These are phyloP conservation scores for Ophiostoma novo-ulmi DNA, from an alignment of 2,329 filamentous ascomycete genomes.

Conservation along the genomic window DNA sequence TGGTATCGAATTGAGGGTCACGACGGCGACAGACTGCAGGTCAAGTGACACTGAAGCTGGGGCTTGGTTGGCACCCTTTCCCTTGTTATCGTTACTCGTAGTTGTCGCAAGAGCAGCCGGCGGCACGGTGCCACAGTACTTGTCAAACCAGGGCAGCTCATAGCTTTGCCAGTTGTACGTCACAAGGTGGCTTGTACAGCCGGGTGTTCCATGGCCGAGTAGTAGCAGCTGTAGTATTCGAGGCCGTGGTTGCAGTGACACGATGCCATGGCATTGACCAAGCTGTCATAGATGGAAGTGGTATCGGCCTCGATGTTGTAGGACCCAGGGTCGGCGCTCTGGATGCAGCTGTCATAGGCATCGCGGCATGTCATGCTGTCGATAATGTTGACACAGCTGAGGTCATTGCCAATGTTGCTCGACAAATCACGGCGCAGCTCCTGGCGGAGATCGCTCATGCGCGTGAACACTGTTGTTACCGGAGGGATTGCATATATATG, in stretches of 20 bases:
- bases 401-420: background rate
- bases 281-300: background rate
- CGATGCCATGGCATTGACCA: conserved; percentile 13
- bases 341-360: background rate
- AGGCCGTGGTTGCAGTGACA: conserved; percentile 31
- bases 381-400: background rate
- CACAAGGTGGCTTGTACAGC: conserved; percentile 24
- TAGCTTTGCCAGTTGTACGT: conserved; percentile 25
- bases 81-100: background rate
- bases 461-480: conserved; percentile 21
- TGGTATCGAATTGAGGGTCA: conserved; percentile 20
- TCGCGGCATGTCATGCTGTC: background rate
- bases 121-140: background rate
- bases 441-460: conserved; percentile 19
- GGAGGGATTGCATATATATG: conserved; percentile 23
- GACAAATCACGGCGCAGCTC: conserved; percentile 13
- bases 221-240: conserved; percentile 30
- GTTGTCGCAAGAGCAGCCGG: background rate
- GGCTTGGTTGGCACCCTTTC: background rate
- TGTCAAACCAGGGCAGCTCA: background rate
- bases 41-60: conserved; percentile 29
- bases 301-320: background rate
- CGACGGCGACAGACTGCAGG: conserved; percentile 28
- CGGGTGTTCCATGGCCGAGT: conserved; percentile 20
- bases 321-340: background rate